Conservation (phyloP, 2,329 filamentous ascomycete species). For the Aureobasidium melanogenum region DNA sequence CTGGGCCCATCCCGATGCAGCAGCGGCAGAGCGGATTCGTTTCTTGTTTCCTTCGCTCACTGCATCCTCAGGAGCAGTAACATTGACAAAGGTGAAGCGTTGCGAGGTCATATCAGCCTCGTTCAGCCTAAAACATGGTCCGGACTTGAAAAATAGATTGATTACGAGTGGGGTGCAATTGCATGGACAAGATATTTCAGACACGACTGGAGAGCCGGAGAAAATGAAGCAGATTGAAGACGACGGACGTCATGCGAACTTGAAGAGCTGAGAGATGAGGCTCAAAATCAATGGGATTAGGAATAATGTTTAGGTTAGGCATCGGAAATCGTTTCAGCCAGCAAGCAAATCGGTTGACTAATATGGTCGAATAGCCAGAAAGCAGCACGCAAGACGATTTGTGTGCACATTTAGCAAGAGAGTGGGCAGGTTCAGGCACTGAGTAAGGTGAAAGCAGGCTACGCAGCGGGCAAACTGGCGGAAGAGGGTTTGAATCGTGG, state of each 20-base stretch:
- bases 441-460: not conserved
- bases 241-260: not conserved
- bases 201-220: not conserved
- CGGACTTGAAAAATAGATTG: not conserved
- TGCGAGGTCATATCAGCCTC: conserved; percentile 8
- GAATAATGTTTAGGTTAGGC: not conserved
- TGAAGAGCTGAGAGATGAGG: not conserved
- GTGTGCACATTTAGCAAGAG: not conserved
- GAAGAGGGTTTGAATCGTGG: not conserved
- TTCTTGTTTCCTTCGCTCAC: conserved; percentile 21
- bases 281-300: not conserved
- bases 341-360: not conserved
- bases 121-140: not conserved
- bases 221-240: not conserved
- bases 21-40: conserved; percentile 22
- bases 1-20: conserved; percentile 21
- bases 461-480: not conserved
- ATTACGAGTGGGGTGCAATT: not conserved
- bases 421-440: not conserved
- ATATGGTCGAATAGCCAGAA: not conserved
- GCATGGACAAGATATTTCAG: not conserved
- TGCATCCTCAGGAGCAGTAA: conserved; percentile 19
- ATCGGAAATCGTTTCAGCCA: not conserved
- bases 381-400: not conserved
- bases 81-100: conserved; percentile 22